Evolutionary conservation across 495 filamentous ascomycete genomes (phyloP), one percentile per base, ranked within the genome.

Genomic region (Mycothermus thermophilus): DNA sequence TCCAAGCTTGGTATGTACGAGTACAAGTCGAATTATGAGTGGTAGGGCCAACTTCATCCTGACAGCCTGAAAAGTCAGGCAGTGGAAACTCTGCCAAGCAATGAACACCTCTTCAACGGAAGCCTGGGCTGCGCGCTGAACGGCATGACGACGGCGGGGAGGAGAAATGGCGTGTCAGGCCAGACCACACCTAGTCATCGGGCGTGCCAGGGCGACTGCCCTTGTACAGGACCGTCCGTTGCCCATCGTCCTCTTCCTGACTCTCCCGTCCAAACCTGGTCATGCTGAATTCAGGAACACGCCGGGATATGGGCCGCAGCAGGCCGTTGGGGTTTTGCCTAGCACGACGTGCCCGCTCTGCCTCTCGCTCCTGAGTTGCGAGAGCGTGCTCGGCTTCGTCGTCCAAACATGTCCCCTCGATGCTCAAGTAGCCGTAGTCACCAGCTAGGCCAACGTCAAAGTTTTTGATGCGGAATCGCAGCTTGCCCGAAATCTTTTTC

Each of bases 381-480:
- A 62, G 51, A 10, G 50, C 44, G 21, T 42, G 47, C 43, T 69
- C 64, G 4, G 47, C 59, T 9, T 59, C 57, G 30, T 62, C 57
- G 26, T 52, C 43, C 7, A 69, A 34, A 47, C 64, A 64, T 7
- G 64, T 66, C 15, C 64, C 64, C 35, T 67, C 59, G 10, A 69
- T 58, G 16, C 55, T 61, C 5, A 69, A 37, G 33, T 66, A 69
- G 13, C 59, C 60, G 40, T 62, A 59, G 28, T 69, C 61, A 27
- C 63, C 63, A 5, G 63, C 63, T n/a, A 57, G 48, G 7, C 62
- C 61, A 16, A 66, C 59, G 23, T 69, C 63, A 32, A 60, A 69
- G 35, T 62, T 61, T 38, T 63, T 66, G 48, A 69, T 66, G 27
- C 63, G 55, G 51, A 67, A 69, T 23, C 51, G 49, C 22, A 66